Base-by-base conservation (phyloP, 306 rosid genomes). In the Delonix regia region DNA sequence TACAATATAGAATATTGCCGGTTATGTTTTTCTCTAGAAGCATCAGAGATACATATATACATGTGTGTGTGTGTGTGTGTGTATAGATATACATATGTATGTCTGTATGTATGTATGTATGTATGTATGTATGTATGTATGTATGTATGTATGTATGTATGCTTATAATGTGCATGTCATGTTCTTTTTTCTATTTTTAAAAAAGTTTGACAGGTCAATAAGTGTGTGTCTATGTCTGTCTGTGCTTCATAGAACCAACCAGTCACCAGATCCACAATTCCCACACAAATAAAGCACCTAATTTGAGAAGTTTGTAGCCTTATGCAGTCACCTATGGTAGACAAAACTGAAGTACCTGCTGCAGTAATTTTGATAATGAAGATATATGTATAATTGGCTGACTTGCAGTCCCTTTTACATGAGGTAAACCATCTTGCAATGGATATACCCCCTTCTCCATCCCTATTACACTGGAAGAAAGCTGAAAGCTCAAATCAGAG, bases 401-500 rank as follows among this genome's bases (percentile, higher is more conserved):
- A 53, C 14, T 28, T 18, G n/a, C 51, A 19, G n/a, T 65, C 30
- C 53, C 75, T 53, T 53, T 53, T 61, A 65, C 33, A 6, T 21
- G 34, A 42, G 52, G 83, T 41, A 42, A 15, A 53, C 62, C 34
- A 62, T 38, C 53, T 61, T 79, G 77, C 65, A 6, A 45, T 61
- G 55, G n/a, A 12, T 16, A 3, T 61, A 61, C 16, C 59, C 59
- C 24, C 21, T 62, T 34, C 69, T 33, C 25, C 22, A 34, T 55
- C 22, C 61, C 61, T 9, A 22, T 55, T 9, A 55, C 13, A 9
- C 27, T 21, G 24, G 28, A 55, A 55, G 61, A 55, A 39, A 24
- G 55, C 74, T 66, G 42, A 77, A 64, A 51, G 53, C 66, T 51
- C 66, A 51, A 66, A 42, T 19, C 22, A 79, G 65, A 70, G 65